Conservation (phyloP, 257 asterid genomes). For the Solanum bulbocastanum region DNA sequence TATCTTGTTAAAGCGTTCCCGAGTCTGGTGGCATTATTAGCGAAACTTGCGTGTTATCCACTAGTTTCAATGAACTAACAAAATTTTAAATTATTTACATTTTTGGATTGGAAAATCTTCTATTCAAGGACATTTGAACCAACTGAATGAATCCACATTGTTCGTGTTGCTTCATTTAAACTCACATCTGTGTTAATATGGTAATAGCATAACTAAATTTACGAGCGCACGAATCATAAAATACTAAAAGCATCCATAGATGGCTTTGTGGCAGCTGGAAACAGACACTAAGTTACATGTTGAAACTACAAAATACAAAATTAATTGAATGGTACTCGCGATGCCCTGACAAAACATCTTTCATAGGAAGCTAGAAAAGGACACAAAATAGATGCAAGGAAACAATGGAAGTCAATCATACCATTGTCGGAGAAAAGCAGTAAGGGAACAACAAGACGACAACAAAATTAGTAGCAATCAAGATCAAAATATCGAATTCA, state of each 20-base stretch:
- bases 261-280: background rate
- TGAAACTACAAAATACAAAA: background rate
- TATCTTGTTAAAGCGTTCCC: background rate
- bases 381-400: background rate
- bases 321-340: background rate
- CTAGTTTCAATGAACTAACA: background rate
- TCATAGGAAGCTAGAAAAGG: background rate
- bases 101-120: background rate
- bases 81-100: background rate
- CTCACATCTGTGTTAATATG: background rate
- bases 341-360: background rate
- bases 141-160: background rate
- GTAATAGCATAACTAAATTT: background rate
- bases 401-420: background rate
- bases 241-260: background rate
- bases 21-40: background rate
- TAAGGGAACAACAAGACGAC: background rate
- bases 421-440: background rate
- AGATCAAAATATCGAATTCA: background rate
- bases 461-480: background rate
- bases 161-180: background rate
- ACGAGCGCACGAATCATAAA: background rate
- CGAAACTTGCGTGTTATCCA: background rate
- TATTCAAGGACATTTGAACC: background rate
- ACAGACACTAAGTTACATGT: background rate